Conservation (phyloP, 1,284 basidiomycete species). For the Tremellales sp. region DNA sequence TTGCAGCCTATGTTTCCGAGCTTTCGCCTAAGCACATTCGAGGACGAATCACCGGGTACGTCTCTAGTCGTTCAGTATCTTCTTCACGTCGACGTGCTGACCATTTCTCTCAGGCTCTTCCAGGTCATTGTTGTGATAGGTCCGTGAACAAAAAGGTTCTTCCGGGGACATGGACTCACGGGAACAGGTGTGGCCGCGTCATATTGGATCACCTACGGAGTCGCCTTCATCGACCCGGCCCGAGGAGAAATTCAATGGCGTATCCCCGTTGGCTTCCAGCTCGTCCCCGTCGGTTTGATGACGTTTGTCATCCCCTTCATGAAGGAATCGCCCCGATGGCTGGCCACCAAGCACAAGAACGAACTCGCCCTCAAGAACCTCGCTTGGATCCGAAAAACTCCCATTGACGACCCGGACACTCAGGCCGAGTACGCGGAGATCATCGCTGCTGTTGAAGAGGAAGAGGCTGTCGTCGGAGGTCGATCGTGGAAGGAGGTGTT, state of each 20-base stretch:
- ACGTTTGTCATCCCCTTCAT: slow-evolving; percentile 65
- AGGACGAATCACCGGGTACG: slow-evolving; percentile 54
- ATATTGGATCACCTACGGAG: slow-evolving; percentile 27
- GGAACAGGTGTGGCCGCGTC: slow-evolving; percentile 23
- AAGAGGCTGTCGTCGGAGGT: slow-evolving; percentile 40
- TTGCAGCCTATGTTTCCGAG: slow-evolving; percentile 56
- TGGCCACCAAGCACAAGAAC: slow-evolving; percentile 51
- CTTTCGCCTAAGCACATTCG: slow-evolving; percentile 70
- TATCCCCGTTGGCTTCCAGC: slow-evolving; percentile 44
- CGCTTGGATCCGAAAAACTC: slow-evolving; percentile 59
- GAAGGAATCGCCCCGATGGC: slow-evolving; percentile 36
- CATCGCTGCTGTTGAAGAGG: slow-evolving; percentile 54
- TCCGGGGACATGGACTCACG: too few relatives aligned
- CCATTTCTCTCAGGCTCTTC: slow-evolving; percentile 62
- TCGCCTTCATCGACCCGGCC: slow-evolving; percentile 25
- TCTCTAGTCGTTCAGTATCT: too few relatives aligned
- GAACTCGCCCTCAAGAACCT: slow-evolving; percentile 54
- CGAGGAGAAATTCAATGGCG: slow-evolving; percentile 39
- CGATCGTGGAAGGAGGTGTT: slow-evolving; percentile 58
- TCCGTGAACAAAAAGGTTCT: too few relatives aligned
- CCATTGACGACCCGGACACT: slow-evolving; percentile 53
- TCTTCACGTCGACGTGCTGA: background rate
- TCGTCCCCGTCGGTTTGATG: slow-evolving; percentile 72
- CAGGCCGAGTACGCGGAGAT: slow-evolving; percentile 56
- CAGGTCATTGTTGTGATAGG: slow-evolving; percentile 66